These are phyloP conservation scores for Fonsecaea monophora DNA, from an alignment of 2,329 filamentous ascomycete genomes.

Conservation along the genomic window DNA sequence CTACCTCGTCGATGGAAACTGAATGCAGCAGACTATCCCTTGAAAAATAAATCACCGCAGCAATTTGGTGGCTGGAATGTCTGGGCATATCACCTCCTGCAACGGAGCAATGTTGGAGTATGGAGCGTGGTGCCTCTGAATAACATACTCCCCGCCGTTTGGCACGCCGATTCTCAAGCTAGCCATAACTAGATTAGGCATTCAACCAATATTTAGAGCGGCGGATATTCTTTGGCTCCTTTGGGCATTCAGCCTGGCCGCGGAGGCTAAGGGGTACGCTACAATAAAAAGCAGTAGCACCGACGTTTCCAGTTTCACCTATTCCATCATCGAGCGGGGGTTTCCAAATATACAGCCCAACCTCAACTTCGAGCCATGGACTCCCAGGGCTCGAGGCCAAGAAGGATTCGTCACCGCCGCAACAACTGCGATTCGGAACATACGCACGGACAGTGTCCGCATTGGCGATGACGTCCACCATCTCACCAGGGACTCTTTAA, in stretches of 20 bases:
- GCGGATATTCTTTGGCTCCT: background rate
- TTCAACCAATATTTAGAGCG: background rate
- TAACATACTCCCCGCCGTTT: too few species aligned
- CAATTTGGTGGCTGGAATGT: too few species aligned
- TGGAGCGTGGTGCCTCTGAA: too few species aligned
- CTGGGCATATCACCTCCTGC: too few species aligned
- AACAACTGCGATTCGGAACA: background rate
- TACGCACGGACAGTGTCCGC: background rate
- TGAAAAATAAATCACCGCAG: too few species aligned
- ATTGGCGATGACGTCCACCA: slow-evolving; percentile 1
- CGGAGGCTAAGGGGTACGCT: background rate
- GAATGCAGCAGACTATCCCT: too few species aligned
- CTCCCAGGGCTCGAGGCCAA: background rate
- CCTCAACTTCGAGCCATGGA: background rate
- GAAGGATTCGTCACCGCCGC: background rate
- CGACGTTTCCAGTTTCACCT: background rate
- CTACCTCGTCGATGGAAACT: too few species aligned
- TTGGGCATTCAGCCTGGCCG: background rate
- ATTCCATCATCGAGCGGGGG: background rate
- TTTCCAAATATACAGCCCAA: background rate
- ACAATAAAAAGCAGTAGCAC: background rate
- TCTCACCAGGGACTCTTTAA: background rate
- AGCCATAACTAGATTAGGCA: too few species aligned
- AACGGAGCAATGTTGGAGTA: too few species aligned
- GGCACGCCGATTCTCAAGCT: too few species aligned